These are phyloP conservation scores for Cytospora chrysosperma DNA, from an alignment of 2,329 filamentous ascomycete species.

Conservation along the genomic window DNA sequence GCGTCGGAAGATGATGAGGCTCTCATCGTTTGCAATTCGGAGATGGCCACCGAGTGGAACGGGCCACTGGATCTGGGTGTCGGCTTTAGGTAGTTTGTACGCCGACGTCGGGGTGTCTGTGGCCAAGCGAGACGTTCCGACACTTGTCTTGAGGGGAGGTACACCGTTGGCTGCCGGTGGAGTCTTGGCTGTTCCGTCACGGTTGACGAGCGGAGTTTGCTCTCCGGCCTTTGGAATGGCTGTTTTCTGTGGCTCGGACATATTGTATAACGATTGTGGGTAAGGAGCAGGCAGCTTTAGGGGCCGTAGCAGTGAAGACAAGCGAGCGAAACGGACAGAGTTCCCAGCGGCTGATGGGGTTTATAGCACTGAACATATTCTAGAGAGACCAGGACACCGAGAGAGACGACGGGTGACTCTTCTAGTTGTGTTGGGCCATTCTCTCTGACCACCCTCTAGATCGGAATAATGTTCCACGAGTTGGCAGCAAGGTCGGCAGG, in stretches of 20 bases:
- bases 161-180: not conserved
- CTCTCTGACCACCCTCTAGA: not conserved
- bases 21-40: conserved; percentile 49
- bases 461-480: not conserved
- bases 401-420: not conserved
- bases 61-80: conserved; percentile 37
- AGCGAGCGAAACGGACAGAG: not conserved
- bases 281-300: not conserved
- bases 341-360: not conserved
- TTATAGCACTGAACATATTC: not conserved
- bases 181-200: not conserved
- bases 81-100: conserved; percentile 28
- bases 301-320: not conserved
- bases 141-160: not conserved
- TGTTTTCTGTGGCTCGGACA: not conserved
- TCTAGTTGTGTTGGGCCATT: not conserved
- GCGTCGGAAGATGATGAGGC: conserved; percentile 45
- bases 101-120: not conserved
- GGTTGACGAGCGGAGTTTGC: not conserved
- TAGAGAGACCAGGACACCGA: not conserved
- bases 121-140: not conserved
- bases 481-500: not conserved
- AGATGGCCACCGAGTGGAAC: conserved; percentile 47
- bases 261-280: not conserved
- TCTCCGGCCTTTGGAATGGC: not conserved